Base-by-base conservation (phyloP, 2,329 filamentous ascomycete genomes). In the Fusarium goolgardi region DNA sequence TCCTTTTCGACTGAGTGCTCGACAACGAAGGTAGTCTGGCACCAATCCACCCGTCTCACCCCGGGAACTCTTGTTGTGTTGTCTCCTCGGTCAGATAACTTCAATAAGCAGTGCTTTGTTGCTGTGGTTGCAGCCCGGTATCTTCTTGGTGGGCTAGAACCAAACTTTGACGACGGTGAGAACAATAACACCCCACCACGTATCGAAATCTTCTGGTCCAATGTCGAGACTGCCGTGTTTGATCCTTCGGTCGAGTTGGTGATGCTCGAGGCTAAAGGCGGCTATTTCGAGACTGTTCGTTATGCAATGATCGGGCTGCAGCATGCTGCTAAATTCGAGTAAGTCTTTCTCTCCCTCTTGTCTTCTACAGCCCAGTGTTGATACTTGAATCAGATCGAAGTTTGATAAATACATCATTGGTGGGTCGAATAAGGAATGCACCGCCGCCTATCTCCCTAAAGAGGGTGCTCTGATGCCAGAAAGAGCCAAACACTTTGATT, bases 211-310 rank as follows among this genome's bases (percentile, higher is more conserved):
- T 90, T 90, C 73, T 94, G 93, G 80, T 85, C 86, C 0, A 78
- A 84, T 10, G 72, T 82, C 0, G 80, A 86, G 4, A 86, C 94
- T 25, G 81, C 89, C 0, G 62, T 85, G 4, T 82, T 96, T 49
- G 91, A 97, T 71, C 88, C 93, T 0, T 84, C 85, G 18, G 77
- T 85, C 34, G 88, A 91, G 70, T 90, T 89, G 76, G 78, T 94
- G 13, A 97, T 97, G 92, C 80, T 97, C 0, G 93, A 97, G 74
- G 85, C 91, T 2, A 85, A 89, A 5, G 78, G 78, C 0, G 90
- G 91, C 1, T 97, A 94, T 75, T 97, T 88, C 66, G 94, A 97
- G 76, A 88, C 91, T 0, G 84, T 87, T 37, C 85, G 92, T 0
- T 88, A 97, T 75, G 90, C 89, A 0, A 83, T 97, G 75, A 81